phyloP scores from a whole-genome alignment of 495 filamentous ascomycete species.

The Aspergillus asperescens region DNA sequence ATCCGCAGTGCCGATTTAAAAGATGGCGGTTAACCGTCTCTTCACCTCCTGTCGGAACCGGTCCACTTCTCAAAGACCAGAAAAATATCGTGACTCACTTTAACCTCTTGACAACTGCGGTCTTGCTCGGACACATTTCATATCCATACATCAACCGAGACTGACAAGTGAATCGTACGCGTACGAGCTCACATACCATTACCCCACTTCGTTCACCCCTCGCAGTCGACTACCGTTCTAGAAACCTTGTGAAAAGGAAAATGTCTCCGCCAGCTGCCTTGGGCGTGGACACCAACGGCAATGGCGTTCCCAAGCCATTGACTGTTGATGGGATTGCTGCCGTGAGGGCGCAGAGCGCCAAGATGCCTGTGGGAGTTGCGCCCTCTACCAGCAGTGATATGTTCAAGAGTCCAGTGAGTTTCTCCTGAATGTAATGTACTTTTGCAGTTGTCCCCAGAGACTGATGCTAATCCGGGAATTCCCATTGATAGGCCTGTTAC shows the following conservation, averaged over 20 bases:
- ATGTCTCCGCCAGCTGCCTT: constrained; percentile 42
- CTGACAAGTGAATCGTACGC: not conserved
- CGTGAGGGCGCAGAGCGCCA: constrained; percentile 61
- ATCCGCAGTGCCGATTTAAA: constrained; percentile 5
- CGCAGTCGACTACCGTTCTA: not conserved
- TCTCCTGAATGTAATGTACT: not conserved
- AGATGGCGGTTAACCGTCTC: constrained; percentile 11
- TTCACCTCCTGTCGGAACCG: constrained; percentile 16
- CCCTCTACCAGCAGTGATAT: constrained; percentile 71
- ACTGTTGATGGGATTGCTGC: constrained; percentile 65
- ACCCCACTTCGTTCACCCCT: not conserved
- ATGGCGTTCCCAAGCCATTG: constrained; percentile 48
- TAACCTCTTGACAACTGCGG: not conserved
- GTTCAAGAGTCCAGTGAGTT: constrained; percentile 69
- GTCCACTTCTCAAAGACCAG: constrained; percentile 17
- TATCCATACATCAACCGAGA: not conserved
- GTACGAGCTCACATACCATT: not conserved
- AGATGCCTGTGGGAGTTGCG: constrained; percentile 68
- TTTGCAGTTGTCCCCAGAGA: not conserved
- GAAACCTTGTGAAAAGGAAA: not conserved
- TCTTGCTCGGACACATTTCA: not conserved
- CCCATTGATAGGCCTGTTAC: constrained; percentile 36
- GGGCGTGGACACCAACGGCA: constrained; percentile 35
- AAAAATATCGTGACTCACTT: constrained; percentile 12
- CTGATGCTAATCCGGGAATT: not conserved